Evolutionary conservation across 495 filamentous ascomycete genomes (phyloP).

Genomic region (Paragyromitra xinjiangensis): DNA sequence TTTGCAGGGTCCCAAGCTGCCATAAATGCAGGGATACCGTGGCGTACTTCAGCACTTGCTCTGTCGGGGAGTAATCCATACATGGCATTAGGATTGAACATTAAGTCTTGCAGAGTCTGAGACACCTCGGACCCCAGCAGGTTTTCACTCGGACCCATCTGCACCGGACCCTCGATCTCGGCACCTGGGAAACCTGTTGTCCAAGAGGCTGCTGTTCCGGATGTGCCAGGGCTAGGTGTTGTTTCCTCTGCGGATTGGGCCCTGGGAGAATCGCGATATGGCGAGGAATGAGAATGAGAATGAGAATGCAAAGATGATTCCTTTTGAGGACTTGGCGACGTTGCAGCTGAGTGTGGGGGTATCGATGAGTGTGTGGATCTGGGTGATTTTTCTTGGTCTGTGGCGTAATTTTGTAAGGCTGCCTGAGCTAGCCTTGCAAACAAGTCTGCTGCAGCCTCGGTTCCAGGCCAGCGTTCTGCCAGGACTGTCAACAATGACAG

Average conservation of each 20-base stretch:
- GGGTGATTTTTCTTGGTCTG: constrained; percentile 60
- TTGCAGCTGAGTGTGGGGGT: constrained; percentile 35
- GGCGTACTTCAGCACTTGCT: constrained; percentile 1
- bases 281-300: constrained; percentile 31
- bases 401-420: constrained; percentile 81
- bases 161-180: constrained; percentile 14
- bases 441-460: constrained; percentile 79
- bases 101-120: constrained; percentile 48
- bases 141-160: constrained; percentile 23
- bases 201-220: constrained; percentile 37
- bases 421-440: constrained; percentile 82
- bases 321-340: constrained; percentile 41
- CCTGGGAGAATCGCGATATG: constrained; percentile 31
- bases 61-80: constrained; percentile 31
- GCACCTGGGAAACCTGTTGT: constrained; percentile 24
- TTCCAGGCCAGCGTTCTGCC: constrained; percentile 87
- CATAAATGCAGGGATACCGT: constrained; percentile 26
- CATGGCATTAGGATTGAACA: constrained; percentile 48
- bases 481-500: constrained; percentile 77
- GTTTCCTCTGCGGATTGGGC: constrained; percentile 40
- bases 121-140: constrained; percentile 31
- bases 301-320: constrained; percentile 27
- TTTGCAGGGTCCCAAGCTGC: constrained; percentile 36
- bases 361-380: constrained; percentile 41
- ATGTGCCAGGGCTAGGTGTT: constrained; percentile 48